phyloP scores from a whole-genome alignment of 1,139 yeast species.

The Protomyces arabidopsidicola region DNA sequence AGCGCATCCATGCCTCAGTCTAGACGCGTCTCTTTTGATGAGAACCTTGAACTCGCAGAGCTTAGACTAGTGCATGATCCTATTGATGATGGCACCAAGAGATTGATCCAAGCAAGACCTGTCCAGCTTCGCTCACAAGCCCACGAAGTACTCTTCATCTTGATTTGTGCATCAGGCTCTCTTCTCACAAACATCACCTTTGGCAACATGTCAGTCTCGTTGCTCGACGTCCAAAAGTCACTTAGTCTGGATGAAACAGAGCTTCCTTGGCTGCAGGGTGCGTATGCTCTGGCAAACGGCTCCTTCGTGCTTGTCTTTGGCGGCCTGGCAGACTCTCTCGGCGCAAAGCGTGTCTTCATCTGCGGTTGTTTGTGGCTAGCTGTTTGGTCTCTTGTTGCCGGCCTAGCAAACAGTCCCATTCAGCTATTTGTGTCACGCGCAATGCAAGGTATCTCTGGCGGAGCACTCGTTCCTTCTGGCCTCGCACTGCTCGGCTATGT shows the following conservation, averaged over 20 bases:
- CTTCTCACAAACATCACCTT: slow-evolving; percentile 5
- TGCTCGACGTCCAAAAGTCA: slow-evolving; percentile 3
- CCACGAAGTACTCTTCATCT: slow-evolving; percentile 17
- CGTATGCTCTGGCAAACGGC: slow-evolving; percentile 13
- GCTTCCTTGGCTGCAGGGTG: slow-evolving; percentile 14
- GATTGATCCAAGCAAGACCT: slow-evolving; percentile 1
- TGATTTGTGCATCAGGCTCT: slow-evolving; percentile 8
- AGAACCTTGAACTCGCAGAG: neutral
- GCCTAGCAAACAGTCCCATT: slow-evolving; percentile 1
- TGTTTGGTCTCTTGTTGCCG: slow-evolving; percentile 7
- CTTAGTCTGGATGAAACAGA: neutral
- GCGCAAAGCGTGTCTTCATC: slow-evolving; percentile 12
- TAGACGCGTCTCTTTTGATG: neutral
- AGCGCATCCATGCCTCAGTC: neutral
- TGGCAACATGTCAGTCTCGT: slow-evolving; percentile 4
- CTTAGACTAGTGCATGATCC: neutral
- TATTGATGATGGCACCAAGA: neutral
- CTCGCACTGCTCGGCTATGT: slow-evolving; percentile 13
- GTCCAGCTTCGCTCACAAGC: neutral
- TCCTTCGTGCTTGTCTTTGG: slow-evolving; percentile 20
- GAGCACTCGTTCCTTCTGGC: slow-evolving; percentile 12
- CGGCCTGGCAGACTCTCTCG: slow-evolving; percentile 12
- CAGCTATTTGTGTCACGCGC: slow-evolving; percentile 16
- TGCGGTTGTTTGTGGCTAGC: slow-evolving; percentile 13
- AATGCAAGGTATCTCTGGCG: slow-evolving; percentile 19